Conservation (phyloP, 768 basidiomycete genomes). For the Tricholoma terreum region DNA sequence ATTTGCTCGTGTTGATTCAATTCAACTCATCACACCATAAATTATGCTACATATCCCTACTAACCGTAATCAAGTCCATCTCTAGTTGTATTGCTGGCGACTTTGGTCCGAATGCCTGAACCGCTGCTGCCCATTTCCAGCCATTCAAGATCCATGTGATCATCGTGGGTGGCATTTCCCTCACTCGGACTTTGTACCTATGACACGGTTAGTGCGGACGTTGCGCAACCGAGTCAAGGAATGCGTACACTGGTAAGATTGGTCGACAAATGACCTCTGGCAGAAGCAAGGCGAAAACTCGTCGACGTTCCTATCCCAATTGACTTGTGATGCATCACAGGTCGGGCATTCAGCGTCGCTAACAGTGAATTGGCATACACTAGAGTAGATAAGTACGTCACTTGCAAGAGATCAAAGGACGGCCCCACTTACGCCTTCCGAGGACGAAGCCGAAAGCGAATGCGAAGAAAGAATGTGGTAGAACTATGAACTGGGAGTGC, state of each 20-base stretch:
- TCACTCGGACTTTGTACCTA: constrained; percentile 5
- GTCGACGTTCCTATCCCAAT: constrained; percentile 31
- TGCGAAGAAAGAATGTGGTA: constrained; percentile 44
- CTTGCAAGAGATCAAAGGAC: not conserved
- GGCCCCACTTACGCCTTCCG: constrained; percentile 40
- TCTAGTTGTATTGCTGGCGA: not conserved
- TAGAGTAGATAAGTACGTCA: constrained; percentile 14
- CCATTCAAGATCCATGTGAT: not conserved
- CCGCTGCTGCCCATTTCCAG: not conserved
- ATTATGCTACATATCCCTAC: not conserved
- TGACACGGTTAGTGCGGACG: not conserved
- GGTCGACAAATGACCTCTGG: constrained; percentile 19
- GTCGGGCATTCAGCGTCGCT: constrained; percentile 43
- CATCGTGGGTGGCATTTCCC: not conserved
- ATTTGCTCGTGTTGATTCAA: not conserved
- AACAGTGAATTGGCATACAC: constrained; percentile 47
- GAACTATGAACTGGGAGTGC: constrained; percentile 32
- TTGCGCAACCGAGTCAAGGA: not conserved
- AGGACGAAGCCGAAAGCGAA: constrained; percentile 51
- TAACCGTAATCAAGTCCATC: not conserved
- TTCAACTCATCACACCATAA: not conserved
- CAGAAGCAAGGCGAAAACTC: constrained; percentile 30
- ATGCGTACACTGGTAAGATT: constrained; percentile 14
- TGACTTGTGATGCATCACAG: constrained; percentile 25
- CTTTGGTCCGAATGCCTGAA: not conserved